Evolutionary conservation across 176 grass and related monocot genomes (phyloP).

Genomic region (Echinochloa phyllopogon): DNA sequence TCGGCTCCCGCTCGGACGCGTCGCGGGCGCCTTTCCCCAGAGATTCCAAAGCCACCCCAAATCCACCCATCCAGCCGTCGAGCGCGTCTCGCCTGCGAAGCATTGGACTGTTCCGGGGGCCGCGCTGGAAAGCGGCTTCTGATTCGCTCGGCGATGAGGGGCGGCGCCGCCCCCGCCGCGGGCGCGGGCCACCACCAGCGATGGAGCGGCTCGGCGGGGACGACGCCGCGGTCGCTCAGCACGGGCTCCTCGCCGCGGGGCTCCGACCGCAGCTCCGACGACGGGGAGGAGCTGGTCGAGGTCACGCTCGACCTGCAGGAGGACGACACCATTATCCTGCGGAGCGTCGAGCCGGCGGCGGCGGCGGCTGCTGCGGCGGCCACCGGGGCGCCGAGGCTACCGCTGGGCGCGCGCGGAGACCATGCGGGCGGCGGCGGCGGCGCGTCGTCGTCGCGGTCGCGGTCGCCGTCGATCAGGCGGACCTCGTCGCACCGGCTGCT

Average conservation of each 20-base stretch:
- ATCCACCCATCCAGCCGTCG: conserved; percentile 6
- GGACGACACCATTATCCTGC: conserved; percentile 92
- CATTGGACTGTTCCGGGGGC: conserved; percentile 35
- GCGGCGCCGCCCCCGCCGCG: conserved; percentile 27
- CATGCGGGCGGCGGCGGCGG: conserved; percentile 33
- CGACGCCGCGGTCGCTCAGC: conserved; percentile 63
- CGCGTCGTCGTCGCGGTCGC: conserved; percentile 51
- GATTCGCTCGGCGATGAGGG: conserved; percentile 45
- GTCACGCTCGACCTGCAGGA: conserved; percentile 96
- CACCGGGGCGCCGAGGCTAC: conserved; percentile 51
- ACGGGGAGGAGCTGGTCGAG: conserved; percentile 97
- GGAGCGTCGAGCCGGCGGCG: conserved; percentile 85
- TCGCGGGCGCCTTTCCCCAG: conserved; percentile 39
- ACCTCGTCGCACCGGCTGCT: conserved; percentile 79
- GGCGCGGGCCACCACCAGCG: conserved; percentile 32
- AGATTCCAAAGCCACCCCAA: conserved; percentile 39
- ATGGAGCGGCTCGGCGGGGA: conserved; percentile 62
- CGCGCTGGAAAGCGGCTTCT: conserved; percentile 12
- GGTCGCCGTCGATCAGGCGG: conserved; percentile 83
- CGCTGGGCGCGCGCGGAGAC: conserved; percentile 28
- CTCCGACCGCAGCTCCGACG: conserved; percentile 58
- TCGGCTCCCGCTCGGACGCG: conserved; percentile 51
- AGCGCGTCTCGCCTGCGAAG: neutral
- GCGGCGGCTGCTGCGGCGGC: conserved; percentile 21
- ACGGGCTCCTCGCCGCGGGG: conserved; percentile 68